Base-by-base conservation (phyloP, 768 basidiomycete genomes). In the Fomitopsis pulvina region DNA sequence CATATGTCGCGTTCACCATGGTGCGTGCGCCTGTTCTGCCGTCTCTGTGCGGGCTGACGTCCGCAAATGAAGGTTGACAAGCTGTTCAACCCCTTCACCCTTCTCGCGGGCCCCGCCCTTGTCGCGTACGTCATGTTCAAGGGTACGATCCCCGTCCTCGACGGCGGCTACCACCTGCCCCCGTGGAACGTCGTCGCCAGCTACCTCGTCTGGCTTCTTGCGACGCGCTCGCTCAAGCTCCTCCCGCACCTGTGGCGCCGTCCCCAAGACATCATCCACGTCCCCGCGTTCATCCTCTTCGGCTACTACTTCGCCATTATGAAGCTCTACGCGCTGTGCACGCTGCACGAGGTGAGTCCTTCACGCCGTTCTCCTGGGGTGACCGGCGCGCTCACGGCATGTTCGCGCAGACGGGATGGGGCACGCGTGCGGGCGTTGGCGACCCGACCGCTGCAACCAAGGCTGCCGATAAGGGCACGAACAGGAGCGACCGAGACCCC, bases 281-380 rank as follows among this genome's bases (percentile, higher is more conserved):
- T 82, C 6, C 80, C 80, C 21, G 78, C 76, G 7, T 82, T 79
- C 70, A 77, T 95, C 61, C 63, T 84, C 4, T 94, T 95, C 63
- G 92, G 92, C 22, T 95, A 95, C 64, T 94, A 94, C 69, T 95
- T 95, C 62, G 85, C 91, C 16, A 70, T 95, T 59, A 95, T 97
- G 92, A 95, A 94, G 69, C 56, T 95, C 40, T 95, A 95, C 66
- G 92, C 92, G 27, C 72, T 93, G 39, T 83, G 81, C 63, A 95
- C 92, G 46, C 74, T 94, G 50, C 92, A 95, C 69, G 90, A 94
- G 76, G 84, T 85, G 47, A n/a, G 77, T 58, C 10, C 20, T 27
- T 22, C 22, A 34, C 22, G 25, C 27, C 26, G 20, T 21, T 42
- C 41, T 28, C 27, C n/a, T 7, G 18, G 46, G 46, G 43, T 53